Percentiles rank a stretch among this genome's conserved stretches.
Evolutionary conservation across 257 asterid species (phyloP).

Genomic region (Vinca minor): DNA sequence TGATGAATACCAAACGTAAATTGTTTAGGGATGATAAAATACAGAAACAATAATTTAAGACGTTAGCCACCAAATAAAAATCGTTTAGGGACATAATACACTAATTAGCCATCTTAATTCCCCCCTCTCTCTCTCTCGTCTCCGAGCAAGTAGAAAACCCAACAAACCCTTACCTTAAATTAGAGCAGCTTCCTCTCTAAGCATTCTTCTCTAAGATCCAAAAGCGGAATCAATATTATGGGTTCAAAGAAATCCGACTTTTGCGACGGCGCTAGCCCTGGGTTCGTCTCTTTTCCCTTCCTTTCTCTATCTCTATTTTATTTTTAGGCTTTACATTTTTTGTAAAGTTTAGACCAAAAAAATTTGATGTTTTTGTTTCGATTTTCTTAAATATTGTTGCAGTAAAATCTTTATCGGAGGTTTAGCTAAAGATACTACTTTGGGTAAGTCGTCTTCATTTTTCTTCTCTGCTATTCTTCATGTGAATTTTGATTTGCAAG

Average conservation of each 20-base stretch:
- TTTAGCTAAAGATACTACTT: conserved; percentile 69
- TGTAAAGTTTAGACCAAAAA: neutral
- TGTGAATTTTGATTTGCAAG: no score
- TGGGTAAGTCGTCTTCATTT: conserved; percentile 35
- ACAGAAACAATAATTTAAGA: no score
- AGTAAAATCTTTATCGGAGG: conserved; percentile 95
- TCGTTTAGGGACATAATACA: no score
- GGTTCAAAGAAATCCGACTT: conserved; percentile 70
- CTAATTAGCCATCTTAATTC: no score
- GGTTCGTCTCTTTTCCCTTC: conserved; percentile 39
- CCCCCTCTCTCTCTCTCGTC: neutral
- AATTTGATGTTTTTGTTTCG: neutral
- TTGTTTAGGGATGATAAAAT: no score
- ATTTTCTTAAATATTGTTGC: conserved; percentile 6
- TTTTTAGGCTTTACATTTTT: conserved; percentile 4
- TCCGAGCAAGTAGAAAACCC: conserved; percentile 4
- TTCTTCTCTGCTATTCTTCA: no score
- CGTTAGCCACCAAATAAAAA: no score
- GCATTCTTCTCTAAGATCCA: conserved; percentile 38
- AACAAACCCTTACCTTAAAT: conserved; percentile 39
- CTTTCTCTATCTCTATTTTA: neutral
- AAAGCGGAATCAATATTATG: conserved; percentile 32
- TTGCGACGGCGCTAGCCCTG: conserved; percentile 95
- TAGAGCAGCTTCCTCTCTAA: neutral
- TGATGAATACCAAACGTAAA: no score